phyloP scores from a whole-genome alignment of 306 rosid species.

The Prunus mume region DNA sequence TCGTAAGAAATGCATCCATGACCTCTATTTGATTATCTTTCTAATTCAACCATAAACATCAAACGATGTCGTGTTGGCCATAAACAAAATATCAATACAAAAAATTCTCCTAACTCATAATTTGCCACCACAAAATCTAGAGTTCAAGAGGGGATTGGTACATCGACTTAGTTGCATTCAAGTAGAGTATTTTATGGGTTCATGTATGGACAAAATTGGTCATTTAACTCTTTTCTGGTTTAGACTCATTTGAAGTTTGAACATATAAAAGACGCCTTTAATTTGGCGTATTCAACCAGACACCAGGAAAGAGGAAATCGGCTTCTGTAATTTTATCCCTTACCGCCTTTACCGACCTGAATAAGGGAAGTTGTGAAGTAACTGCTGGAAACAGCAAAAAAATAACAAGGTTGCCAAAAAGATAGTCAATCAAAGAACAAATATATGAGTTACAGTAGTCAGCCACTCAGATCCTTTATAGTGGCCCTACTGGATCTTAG shows the following conservation, averaged over 20 bases:
- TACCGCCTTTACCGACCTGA: slow-evolving; percentile 32
- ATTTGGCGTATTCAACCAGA: slow-evolving; percentile 3
- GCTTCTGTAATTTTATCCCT: slow-evolving; percentile 7
- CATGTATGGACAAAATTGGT: neutral
- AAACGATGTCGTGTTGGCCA: neutral
- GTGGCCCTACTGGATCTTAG: slow-evolving; percentile 19
- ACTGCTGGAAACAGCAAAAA: slow-evolving; percentile 15
- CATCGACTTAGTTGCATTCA: neutral
- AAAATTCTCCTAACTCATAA: neutral
- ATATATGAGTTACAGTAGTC: slow-evolving; percentile 36
- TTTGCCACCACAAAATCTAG: neutral
- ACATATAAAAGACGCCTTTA: neutral
- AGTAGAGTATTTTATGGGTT: neutral
- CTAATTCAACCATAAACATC: too few relatives aligned
- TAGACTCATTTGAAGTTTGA: neutral
- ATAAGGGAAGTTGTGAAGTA: slow-evolving; percentile 24
- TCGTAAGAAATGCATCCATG: neutral
- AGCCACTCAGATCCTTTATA: slow-evolving; percentile 41
- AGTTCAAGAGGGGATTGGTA: neutral
- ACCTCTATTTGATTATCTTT: neutral
- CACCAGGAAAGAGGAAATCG: slow-evolving; percentile 6
- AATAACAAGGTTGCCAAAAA: slow-evolving; percentile 28
- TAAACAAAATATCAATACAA: neutral
- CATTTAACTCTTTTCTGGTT: neutral
- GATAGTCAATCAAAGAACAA: slow-evolving; percentile 28